phyloP scores from a whole-genome alignment of 139 green algal species.

The Pleodorina starrii region DNA sequence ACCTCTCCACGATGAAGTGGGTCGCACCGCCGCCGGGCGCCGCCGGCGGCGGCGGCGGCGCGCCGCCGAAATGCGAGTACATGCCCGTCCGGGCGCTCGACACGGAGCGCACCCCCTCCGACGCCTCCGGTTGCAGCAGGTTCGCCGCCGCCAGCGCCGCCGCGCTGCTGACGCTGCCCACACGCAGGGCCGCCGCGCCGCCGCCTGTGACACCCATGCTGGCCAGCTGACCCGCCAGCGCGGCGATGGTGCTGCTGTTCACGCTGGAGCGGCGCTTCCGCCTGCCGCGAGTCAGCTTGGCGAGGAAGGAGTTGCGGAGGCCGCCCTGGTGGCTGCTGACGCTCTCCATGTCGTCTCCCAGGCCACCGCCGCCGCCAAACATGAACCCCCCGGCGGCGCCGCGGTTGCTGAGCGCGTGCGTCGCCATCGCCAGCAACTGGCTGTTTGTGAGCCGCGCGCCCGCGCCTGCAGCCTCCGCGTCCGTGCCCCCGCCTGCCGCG shows the following conservation, averaged over 20 bases:
- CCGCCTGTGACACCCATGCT: background rate
- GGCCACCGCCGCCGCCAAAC: background rate
- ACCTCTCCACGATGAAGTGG: background rate
- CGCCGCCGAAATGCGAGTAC: background rate
- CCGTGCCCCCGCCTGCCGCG: background rate
- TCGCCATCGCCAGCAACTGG: background rate
- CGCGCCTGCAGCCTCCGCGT: background rate
- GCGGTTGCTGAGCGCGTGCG: background rate
- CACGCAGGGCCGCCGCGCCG: background rate
- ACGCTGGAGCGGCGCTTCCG: background rate
- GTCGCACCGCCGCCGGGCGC: background rate
- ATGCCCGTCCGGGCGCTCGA: background rate
- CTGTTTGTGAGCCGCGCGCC: background rate
- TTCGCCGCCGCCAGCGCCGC: background rate
- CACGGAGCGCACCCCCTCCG: background rate
- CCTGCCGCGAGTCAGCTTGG: background rate
- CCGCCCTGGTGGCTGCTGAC: background rate
- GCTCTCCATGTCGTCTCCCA: conserved; percentile 13
- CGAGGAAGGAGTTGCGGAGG: background rate
- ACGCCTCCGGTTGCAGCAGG: background rate
- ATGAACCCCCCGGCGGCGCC: background rate
- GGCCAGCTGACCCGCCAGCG: background rate
- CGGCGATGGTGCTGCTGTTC: conserved; percentile 9
- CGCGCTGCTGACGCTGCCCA: background rate
- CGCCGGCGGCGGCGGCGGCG: background rate